Conservation (phyloP, 331 rosid genomes). For the Dryas integrifolia region DNA sequence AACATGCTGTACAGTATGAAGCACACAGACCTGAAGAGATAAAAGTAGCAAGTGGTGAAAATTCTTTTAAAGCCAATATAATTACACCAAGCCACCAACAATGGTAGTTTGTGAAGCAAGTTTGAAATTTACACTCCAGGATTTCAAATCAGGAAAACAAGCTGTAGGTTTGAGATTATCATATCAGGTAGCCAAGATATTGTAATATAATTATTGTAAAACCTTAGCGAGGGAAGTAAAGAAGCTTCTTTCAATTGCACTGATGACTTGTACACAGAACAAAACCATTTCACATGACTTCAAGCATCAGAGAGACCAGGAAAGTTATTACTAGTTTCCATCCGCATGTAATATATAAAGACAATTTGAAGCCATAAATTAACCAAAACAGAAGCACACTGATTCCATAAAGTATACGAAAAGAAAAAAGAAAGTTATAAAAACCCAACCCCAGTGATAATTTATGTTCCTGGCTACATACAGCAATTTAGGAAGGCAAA, state of each 20-base stretch:
- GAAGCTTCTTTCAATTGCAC: not conserved
- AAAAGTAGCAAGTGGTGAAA: slow-evolving; percentile 21
- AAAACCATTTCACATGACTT: not conserved
- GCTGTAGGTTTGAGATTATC: not conserved
- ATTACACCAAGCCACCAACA: not conserved
- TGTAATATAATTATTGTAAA: not conserved
- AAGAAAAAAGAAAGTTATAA: too few species aligned
- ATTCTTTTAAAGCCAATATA: not conserved
- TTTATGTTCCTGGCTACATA: not conserved
- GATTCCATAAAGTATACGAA: not conserved
- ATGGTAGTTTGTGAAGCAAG: not conserved
- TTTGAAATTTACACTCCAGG: not conserved
- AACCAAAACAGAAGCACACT: not conserved
- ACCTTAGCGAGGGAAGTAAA: not conserved
- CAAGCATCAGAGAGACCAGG: not conserved
- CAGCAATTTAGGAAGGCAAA: not conserved
- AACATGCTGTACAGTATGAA: slow-evolving; percentile 60
- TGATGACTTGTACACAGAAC: slow-evolving; percentile 12
- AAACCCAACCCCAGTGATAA: not conserved
- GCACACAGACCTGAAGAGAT: slow-evolving; percentile 72
- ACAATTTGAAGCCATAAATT: not conserved
- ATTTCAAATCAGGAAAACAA: not conserved
- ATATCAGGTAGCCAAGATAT: not conserved
- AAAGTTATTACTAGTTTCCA: slow-evolving; percentile 1
- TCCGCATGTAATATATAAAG: not conserved